These are phyloP conservation scores for Rhodotorula taiwanensis DNA, from an alignment of 768 basidiomycete species.

Conservation along the genomic window DNA sequence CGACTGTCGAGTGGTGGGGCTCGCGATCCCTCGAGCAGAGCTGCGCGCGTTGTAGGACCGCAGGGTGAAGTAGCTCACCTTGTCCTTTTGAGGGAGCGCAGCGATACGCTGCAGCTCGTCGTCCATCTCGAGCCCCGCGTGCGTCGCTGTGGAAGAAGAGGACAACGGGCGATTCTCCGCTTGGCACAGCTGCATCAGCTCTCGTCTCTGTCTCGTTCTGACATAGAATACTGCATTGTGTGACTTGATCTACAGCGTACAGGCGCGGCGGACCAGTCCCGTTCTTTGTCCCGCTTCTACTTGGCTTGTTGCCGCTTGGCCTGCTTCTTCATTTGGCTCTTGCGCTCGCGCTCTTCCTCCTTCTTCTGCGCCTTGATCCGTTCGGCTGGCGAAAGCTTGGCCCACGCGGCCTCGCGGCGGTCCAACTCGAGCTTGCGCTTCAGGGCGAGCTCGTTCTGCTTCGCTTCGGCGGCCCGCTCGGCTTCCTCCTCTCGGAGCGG, in stretches of 20 bases:
- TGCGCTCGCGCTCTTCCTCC: slow-evolving; percentile 18
- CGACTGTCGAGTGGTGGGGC: background rate
- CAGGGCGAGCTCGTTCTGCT: slow-evolving; percentile 1
- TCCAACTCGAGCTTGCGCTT: slow-evolving; percentile 19
- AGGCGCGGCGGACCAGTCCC: no score
- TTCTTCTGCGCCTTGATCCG: slow-evolving; percentile 6
- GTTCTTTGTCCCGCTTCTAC: no score
- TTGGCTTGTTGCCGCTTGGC: background rate
- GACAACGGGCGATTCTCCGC: no score
- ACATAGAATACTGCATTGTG: no score
- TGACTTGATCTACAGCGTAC: no score
- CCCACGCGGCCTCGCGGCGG: background rate
- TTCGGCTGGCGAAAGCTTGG: slow-evolving; percentile 9
- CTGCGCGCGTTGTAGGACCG: slow-evolving; percentile 8
- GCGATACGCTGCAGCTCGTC: slow-evolving; percentile 13
- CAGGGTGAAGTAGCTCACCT: slow-evolving; percentile 58
- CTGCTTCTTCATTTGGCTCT: slow-evolving; percentile 9
- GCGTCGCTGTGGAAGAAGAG: background rate
- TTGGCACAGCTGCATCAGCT: no score
- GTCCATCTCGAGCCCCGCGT: slow-evolving; percentile 20
- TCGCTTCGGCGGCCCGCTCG: background rate
- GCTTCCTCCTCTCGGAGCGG: slow-evolving; percentile 7
- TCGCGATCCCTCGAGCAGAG: no score
- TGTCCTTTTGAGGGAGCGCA: slow-evolving; percentile 62
- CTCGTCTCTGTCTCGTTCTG: no score